Base-by-base conservation (phyloP, 176 grass and related monocot genomes). In the Lolium multiflorum region DNA sequence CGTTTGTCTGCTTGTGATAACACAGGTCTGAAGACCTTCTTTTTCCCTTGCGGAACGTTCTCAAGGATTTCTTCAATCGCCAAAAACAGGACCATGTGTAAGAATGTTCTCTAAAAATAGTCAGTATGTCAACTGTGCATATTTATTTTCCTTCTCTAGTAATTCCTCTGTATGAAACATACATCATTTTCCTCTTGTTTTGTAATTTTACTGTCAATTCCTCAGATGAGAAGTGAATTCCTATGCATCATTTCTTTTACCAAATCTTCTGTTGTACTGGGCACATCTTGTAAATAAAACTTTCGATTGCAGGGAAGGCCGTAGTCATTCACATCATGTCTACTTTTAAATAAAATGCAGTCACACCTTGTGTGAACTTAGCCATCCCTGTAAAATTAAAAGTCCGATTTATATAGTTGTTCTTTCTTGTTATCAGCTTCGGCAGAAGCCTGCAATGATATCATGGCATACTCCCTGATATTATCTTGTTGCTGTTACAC, bases 401-500 rank as follows among this genome's bases (percentile, higher is more conserved):
- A 79, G 16, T 26, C 25, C 66, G 0, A 48, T 79, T 82, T 74
- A 56, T 74, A 64, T 14, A 43, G 54, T 87, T 59, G 37, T 43
- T 86, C 22, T 79, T 7, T 85, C 54, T 21, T 87, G 13, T 67
- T 81, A 35, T 82, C 92, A 99, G 97, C 97, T 83, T 90, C 94
- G 2, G 77, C 84, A 17, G 94, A 96, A 87, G 94, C 92, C 28
- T 99, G 97, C 76, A 99, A 99, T 91, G 97, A 99, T 85, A 87
- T 99, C 80, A 81, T 99, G 94, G 94, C 90, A 31, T 96, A 94
- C 77, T 91, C 97, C 20, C 69, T 99, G 52, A 93, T 99, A 90
- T 80, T 99, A 11, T 96, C 97, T 15, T 99, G 97, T 79, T 99
- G 97, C 81, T 99, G 97, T 83, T 99, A 99, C 81, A 99, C 94